Conservation (phyloP, 2,329 filamentous ascomycete genomes). For the Botrytis squamosa region DNA sequence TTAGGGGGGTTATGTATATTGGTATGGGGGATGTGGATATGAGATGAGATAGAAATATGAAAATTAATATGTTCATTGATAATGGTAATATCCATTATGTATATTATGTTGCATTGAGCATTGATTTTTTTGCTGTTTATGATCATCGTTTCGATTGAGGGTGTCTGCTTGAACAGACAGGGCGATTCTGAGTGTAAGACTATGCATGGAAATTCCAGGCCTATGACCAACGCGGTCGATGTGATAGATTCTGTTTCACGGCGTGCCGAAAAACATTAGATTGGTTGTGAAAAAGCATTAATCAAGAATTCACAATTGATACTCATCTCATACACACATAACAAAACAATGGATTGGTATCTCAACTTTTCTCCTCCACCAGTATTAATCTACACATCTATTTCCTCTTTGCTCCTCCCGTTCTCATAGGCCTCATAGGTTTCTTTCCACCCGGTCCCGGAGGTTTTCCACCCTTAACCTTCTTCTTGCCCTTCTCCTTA, state of each 20-base stretch:
- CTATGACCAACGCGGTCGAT: not conserved
- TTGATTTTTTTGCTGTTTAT: not conserved
- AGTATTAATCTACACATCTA: conserved; percentile 4
- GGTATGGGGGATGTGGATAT: not conserved
- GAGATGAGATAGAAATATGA: not conserved
- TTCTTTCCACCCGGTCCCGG: conserved; percentile 22
- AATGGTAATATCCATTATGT: not conserved
- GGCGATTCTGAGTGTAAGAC: not conserved
- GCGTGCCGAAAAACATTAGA: not conserved
- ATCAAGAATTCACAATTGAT: not conserved
- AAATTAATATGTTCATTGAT: not conserved
- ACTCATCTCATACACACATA: not conserved
- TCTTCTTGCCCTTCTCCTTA: conserved; percentile 39
- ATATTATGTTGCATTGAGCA: not conserved
- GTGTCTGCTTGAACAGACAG: not conserved
- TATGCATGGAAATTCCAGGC: not conserved
- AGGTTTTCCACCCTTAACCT: conserved; percentile 35
- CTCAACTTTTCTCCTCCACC: not conserved
- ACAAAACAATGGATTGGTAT: conserved; percentile 10
- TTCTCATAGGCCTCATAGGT: conserved; percentile 5
- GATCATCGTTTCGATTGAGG: not conserved
- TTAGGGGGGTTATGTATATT: not conserved
- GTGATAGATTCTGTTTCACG: not conserved
- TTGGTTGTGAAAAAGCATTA: not conserved
- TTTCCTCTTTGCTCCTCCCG: conserved; percentile 25